phyloP scores from a whole-genome alignment of 352 stramenopile species.

The Globisporangium cederbergense region DNA sequence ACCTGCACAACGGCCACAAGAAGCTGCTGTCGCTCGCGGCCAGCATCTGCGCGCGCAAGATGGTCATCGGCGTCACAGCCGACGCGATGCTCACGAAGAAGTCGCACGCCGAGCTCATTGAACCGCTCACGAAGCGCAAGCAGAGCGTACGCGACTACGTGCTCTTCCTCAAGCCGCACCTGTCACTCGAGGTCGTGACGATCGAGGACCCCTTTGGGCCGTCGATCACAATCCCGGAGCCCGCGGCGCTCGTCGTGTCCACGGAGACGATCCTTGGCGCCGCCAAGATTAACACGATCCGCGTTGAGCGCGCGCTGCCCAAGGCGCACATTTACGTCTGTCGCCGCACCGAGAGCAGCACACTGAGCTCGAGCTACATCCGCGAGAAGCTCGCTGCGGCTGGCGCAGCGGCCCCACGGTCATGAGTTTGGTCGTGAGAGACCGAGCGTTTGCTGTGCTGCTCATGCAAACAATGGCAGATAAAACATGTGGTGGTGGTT shows the following conservation, averaged over 20 bases:
- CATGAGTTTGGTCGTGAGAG: neutral
- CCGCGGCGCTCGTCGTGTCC: constrained; percentile 79
- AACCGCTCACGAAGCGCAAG: constrained; percentile 56
- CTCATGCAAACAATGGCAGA: neutral
- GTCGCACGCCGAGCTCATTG: constrained; percentile 64
- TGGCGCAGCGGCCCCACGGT: neutral
- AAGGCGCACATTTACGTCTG: constrained; percentile 76
- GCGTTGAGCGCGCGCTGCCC: constrained; percentile 45
- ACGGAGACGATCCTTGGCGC: constrained; percentile 77
- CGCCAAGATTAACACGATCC: constrained; percentile 84
- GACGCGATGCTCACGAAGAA: constrained; percentile 81
- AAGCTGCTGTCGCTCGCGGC: constrained; percentile 82
- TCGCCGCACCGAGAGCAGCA: constrained; percentile 75
- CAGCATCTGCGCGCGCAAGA: constrained; percentile 38
- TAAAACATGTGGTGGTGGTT: neutral
- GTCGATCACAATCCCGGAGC: constrained; percentile 63
- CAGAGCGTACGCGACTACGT: constrained; percentile 59
- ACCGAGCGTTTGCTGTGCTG: neutral
- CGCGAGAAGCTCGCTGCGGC: constrained; percentile 54
- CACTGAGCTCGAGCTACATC: constrained; percentile 83
- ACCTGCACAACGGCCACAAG: constrained; percentile 90
- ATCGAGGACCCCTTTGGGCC: constrained; percentile 87
- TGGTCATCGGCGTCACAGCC: constrained; percentile 80
- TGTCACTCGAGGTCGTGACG: constrained; percentile 65
- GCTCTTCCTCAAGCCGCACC: constrained; percentile 53